Evolutionary conservation across 305 asterid genomes (phyloP), one percentile per base, ranked within the genome.

Genomic region (Stenogyne calaminthoides): DNA sequence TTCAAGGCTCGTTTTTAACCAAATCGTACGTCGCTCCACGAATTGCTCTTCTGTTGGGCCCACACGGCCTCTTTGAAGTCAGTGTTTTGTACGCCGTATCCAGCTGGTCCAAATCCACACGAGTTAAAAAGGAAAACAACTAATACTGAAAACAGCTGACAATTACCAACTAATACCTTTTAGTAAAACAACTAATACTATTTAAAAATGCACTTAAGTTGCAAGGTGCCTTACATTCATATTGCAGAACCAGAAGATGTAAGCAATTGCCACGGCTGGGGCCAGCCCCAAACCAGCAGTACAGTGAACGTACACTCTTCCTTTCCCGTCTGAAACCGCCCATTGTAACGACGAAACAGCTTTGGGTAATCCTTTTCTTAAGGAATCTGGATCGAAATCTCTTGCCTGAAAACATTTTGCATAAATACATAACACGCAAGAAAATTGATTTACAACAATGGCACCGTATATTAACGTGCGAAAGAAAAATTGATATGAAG

Each of bases 271-370:
- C 67, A 87, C 89, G 56, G 96, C 97, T 5, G 98, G 97, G 22
- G 97, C 97, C 84, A 97, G 81, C 60, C 97, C 97, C 83, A 93
- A 75, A 75, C 98, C 98, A 67, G 98, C 98, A 5, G 98, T 88
- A 80, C 97, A 93, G 80, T 93, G 98, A 27, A 93, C 91, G 58
- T 93, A 93, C 0, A 78, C 88, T 81, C 86, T 86, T 78, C 97
- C 96, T 15, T 84, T 87, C n/a, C 91, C 95, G 80, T 93, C 96
- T 29, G 85, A 84, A 68, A 91, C 78, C 6, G 96, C 96, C 88
- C 95, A 74, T 51, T 89, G 97, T 78, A 93, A 60, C 11, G 80
- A 86, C 15, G 96, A 88, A 77, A 89, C 97, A 0, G 95, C 97
- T 78, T 80, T 75, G 0, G 97, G 98, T 60, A 93, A 82, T 71